Evolutionary conservation across 2,329 filamentous ascomycete genomes (phyloP), one percentile per base, ranked within the genome.

Genomic region (Hypoxylon sp.): DNA sequence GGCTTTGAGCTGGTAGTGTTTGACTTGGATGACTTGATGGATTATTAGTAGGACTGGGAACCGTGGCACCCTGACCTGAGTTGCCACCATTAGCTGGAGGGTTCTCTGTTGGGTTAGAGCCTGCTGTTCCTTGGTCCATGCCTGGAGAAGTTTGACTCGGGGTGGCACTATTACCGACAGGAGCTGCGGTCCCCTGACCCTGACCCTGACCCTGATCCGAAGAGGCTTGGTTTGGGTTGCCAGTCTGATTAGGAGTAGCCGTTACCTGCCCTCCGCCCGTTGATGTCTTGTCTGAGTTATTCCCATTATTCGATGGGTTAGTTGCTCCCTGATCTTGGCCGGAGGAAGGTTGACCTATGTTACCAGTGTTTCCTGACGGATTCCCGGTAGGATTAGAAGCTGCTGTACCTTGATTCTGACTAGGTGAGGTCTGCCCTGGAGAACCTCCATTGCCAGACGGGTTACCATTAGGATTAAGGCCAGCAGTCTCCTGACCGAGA

Each of bases 401-500:
- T 3, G 11, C 17, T 19, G 60, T 60, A 1, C 51, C 60, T 11
- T 60, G 55, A 17, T 50, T 46, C 34, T 51, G 50, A 21, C 55
- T 9, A 21, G 11, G 17, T 17, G 38, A 43, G 10, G 38, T 43
- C 17, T 43, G 17, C 9, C 6, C 38, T 10, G 38, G 6, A 4
- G 19, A 21, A 19, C 38, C 38, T 4, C 38, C 38, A 5, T 9
- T n/a, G 10, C 38, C 38, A 7, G 60, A 36, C 32, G 57, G 30
- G 14, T 49, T 65, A 3, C 30, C 34, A 21, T 23, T 53, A 21
- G 53, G 59, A 43, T 34, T 60, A 19, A 51, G 50, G 11, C n/a
- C 50, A 14, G 49, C 21, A 14, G 59, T 59, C 30, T 60, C 65
- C 41, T 62, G 62, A 4, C 65, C 58, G 48, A 63, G 56, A 4